Conservation (phyloP, 805 yeast genomes). For the Saccharomyces mikatae region DNA sequence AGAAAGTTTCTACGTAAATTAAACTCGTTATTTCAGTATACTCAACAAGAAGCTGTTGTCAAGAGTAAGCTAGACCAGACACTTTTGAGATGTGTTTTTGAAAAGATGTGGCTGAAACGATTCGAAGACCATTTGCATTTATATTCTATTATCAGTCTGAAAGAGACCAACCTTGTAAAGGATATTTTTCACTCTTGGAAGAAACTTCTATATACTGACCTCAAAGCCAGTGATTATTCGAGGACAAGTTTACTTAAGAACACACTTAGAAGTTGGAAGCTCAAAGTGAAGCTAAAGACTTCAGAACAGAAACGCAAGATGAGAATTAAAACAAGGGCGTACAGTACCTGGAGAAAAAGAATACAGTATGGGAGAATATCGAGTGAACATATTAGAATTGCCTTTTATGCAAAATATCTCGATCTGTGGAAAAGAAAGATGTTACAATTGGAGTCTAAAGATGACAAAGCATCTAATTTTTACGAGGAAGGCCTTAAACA, state of each 20-base stretch:
- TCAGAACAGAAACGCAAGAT: background rate
- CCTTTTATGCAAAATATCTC: background rate
- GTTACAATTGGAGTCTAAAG: background rate
- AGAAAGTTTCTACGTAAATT: conserved; percentile 6
- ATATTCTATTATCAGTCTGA: conserved; percentile 7
- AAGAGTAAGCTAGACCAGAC: conserved; percentile 2
- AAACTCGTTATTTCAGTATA: conserved; percentile 3
- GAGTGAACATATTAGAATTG: background rate
- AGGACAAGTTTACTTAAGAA: background rate
- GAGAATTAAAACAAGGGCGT: background rate
- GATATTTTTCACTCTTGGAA: conserved; percentile 7
- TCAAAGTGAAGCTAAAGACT: background rate
- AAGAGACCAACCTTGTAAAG: conserved; percentile 3
- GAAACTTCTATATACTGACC: conserved; percentile 1
- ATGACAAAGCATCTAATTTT: background rate
- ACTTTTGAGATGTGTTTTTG: conserved; percentile 8
- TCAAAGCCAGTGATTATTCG: conserved; percentile 4
- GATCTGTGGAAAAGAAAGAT: conserved; percentile 2
- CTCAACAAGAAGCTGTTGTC: conserved; percentile 8
- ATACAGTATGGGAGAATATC: background rate
- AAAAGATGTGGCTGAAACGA: conserved; percentile 17
- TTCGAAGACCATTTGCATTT: conserved; percentile 10
- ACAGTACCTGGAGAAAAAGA: conserved; percentile 1
- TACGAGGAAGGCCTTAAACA: background rate
- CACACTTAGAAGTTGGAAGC: conserved; percentile 2